Conservation (phyloP, 306 rosid species). For the Hippophae gyantsensis region DNA sequence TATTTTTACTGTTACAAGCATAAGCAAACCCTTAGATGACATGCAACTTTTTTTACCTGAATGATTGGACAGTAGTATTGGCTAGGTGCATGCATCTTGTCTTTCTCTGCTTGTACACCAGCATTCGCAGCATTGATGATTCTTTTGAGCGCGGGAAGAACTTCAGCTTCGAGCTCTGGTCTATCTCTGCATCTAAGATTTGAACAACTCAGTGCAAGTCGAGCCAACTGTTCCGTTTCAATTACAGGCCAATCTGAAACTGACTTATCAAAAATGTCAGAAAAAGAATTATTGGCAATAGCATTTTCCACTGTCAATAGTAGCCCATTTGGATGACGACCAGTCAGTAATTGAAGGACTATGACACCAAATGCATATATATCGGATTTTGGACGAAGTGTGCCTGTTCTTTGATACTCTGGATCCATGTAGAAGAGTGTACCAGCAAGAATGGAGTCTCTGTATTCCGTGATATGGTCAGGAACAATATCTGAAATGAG, state of each 20-base stretch:
- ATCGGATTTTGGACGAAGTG: constrained; percentile 88
- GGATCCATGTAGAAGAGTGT: constrained; percentile 93
- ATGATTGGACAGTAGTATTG: constrained; percentile 93
- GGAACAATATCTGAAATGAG: constrained; percentile 62
- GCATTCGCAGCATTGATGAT: constrained; percentile 48
- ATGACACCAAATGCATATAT: constrained; percentile 74
- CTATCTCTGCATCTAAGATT: constrained; percentile 91
- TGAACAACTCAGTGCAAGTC: constrained; percentile 52
- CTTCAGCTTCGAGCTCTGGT: constrained; percentile 85
- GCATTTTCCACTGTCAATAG: constrained; percentile 53
- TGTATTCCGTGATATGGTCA: constrained; percentile 74
- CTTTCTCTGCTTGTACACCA: constrained; percentile 28
- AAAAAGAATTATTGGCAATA: constrained; percentile 39
- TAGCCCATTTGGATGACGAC: constrained; percentile 57
- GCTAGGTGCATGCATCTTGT: constrained; percentile 37
- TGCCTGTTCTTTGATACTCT: constrained; percentile 92
- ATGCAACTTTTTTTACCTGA: constrained; percentile 44
- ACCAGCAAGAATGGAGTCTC: constrained; percentile 79
- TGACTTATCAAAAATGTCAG: constrained; percentile 54
- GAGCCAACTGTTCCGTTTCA: constrained; percentile 64
- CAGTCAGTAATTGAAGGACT: constrained; percentile 66
- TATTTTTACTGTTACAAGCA: too few species aligned
- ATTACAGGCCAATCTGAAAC: constrained; percentile 73
- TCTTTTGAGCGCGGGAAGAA: constrained; percentile 67
- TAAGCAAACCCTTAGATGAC: too few species aligned